Conservation (phyloP, 345 rosid species). For the Dipteronia dyeriana region DNA sequence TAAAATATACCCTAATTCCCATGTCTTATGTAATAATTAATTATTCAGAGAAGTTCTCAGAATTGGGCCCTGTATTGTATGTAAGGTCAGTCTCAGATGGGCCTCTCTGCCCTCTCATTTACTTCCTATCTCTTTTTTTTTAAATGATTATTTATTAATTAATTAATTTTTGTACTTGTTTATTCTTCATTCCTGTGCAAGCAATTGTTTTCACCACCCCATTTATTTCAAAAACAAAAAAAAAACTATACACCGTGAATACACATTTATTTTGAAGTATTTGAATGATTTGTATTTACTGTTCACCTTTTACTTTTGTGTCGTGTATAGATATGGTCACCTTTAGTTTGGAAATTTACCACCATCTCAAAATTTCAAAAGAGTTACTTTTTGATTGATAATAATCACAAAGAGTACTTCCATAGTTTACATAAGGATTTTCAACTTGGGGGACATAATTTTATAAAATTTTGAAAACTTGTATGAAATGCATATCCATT, state of each 20-base stretch:
- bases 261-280: background rate
- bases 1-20: slow-evolving; percentile 23
- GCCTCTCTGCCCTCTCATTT: slow-evolving; percentile 22
- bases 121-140: background rate
- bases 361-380: too few relatives aligned
- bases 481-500: too few relatives aligned
- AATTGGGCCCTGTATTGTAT: slow-evolving; percentile 32
- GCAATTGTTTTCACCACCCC: background rate
- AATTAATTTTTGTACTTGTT: background rate
- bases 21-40: slow-evolving; percentile 33
- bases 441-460: too few relatives aligned
- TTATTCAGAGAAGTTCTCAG: slow-evolving; percentile 24
- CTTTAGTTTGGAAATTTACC: too few relatives aligned
- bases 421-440: too few relatives aligned
- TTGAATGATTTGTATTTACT: too few relatives aligned
- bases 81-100: slow-evolving; percentile 51
- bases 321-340: too few relatives aligned
- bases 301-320: too few relatives aligned
- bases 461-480: background rate
- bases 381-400: too few relatives aligned
- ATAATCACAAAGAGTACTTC: too few relatives aligned
- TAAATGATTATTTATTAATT: too few relatives aligned
- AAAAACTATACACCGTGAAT: background rate
- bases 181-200: background rate
- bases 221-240: background rate